Evolutionary conservation across 345 rosid species (phyloP).

Genomic region (Camelina neglecta): DNA sequence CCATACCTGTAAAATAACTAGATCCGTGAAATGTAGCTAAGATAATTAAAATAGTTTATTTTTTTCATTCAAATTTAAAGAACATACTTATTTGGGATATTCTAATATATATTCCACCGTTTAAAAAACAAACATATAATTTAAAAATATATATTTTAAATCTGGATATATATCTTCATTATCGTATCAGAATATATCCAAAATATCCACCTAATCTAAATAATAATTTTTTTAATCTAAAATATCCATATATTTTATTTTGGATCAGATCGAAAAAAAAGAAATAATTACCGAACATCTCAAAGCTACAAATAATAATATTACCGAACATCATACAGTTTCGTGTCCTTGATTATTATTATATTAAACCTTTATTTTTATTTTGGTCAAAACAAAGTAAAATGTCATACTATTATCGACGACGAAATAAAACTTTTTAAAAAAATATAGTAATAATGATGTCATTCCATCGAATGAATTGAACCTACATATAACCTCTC

Average conservation of each 20-base stretch:
- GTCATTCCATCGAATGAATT: too few relatives aligned
- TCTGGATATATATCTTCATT: not conserved
- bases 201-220: too few relatives aligned
- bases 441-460: too few relatives aligned
- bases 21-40: too few relatives aligned
- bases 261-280: too few relatives aligned
- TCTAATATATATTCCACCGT: not conserved
- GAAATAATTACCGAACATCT: too few relatives aligned
- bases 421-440: not conserved
- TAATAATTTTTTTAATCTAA: not conserved
- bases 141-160: not conserved
- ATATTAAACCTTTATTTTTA: not conserved
- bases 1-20: too few relatives aligned
- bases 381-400: not conserved
- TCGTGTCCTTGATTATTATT: not conserved
- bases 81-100: not conserved
- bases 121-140: not conserved
- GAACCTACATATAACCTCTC: conserved; percentile 29
- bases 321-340: not conserved
- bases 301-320: not conserved
- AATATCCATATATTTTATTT: not conserved
- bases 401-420: not conserved
- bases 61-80: too few relatives aligned
- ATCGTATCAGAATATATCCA: too few relatives aligned
- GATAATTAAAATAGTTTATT: too few relatives aligned